These are phyloP conservation scores for Crithidia acanthocephali DNA, from an alignment of 208 protist genomes.

Conservation along the genomic window DNA sequence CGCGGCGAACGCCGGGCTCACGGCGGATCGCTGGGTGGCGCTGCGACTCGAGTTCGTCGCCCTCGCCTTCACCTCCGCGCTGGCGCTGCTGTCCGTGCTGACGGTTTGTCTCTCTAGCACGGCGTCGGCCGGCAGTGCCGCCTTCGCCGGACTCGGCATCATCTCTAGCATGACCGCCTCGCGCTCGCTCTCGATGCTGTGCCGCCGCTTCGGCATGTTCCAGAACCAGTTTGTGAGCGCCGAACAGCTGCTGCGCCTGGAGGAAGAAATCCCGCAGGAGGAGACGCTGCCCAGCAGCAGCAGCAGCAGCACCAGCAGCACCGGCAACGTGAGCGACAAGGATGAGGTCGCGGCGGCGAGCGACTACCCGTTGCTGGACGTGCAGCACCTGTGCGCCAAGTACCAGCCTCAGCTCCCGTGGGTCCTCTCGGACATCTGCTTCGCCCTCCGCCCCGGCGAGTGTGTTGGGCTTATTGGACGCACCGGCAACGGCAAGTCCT, in stretches of 20 bases:
- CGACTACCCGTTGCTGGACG: slow-evolving; percentile 46
- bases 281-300: slow-evolving; percentile 6
- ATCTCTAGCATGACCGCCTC: slow-evolving; percentile 64
- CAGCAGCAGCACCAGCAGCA: slow-evolving; percentile 5
- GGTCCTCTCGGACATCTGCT: slow-evolving; percentile 71
- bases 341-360: slow-evolving; percentile 6
- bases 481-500: slow-evolving; percentile 88
- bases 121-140: slow-evolving; percentile 35
- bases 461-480: slow-evolving; percentile 78
- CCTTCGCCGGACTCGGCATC: slow-evolving; percentile 71
- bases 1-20: slow-evolving; percentile 53
- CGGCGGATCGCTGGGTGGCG: slow-evolving; percentile 73
- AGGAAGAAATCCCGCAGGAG: slow-evolving; percentile 46
- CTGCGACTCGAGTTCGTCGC: slow-evolving; percentile 76
- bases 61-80: slow-evolving; percentile 60
- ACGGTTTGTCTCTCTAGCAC: slow-evolving; percentile 44
- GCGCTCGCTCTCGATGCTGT: slow-evolving; percentile 62
- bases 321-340: neutral
- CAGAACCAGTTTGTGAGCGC: slow-evolving; percentile 84
- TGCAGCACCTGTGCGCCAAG: slow-evolving; percentile 62
- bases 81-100: slow-evolving; percentile 64
- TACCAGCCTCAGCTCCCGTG: slow-evolving; percentile 73
- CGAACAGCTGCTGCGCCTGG: slow-evolving; percentile 61
- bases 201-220: slow-evolving; percentile 68
- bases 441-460: slow-evolving; percentile 54